Evolutionary conservation across 2,329 filamentous ascomycete species (phyloP), one percentile per base, ranked within the genome.

Genomic region (Graphilbum sp.): DNA sequence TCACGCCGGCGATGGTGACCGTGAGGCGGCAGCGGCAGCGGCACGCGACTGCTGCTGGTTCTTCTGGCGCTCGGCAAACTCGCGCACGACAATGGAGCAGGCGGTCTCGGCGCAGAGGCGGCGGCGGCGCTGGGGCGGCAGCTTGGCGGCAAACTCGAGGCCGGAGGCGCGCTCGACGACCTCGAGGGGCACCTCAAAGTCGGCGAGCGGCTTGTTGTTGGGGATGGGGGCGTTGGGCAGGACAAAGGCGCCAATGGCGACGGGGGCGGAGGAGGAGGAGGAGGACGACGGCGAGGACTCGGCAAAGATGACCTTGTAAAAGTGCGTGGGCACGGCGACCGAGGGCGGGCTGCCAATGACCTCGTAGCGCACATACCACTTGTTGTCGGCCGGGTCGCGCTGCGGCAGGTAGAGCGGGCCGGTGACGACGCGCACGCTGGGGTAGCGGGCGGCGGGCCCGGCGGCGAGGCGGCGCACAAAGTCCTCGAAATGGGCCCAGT

Each of bases 401-500:
- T 81, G 81, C 10, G 90, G 90, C 18, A 98, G 71, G 60, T 98
- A 98, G 32, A 98, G 61, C 3, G 90, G 90, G 0, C 90, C 90
- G 1, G 90, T 98, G 40, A 95, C 84, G 48, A 96, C 79, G 44
- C 90, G 72, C 20, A 98, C 88, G 32, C 73, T 81, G 1, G 88
- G 87, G 54, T 95, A 98, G 38, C 65, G 69, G 34, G 66, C 61
- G 7, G 23, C 12, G 7, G 23, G 12, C n/a, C n/a, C n/a, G n/a
- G n/a, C n/a, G 1, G 87, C 88, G 46, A 98, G 66, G 16, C 85
- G 67, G 10, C 90, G 74, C 61, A 88, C 95, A 54, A 96, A 98
- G 54, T 95, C 88, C 62, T 98, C 90, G 48, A 98, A 87, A 58
- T 98, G 90, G 29, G 90, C 82, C 90, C 90, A 98, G 71, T 98